Evolutionary conservation across 2,329 filamentous ascomycete species (phyloP).

Genomic region (Hymenoscyphus occultus): DNA sequence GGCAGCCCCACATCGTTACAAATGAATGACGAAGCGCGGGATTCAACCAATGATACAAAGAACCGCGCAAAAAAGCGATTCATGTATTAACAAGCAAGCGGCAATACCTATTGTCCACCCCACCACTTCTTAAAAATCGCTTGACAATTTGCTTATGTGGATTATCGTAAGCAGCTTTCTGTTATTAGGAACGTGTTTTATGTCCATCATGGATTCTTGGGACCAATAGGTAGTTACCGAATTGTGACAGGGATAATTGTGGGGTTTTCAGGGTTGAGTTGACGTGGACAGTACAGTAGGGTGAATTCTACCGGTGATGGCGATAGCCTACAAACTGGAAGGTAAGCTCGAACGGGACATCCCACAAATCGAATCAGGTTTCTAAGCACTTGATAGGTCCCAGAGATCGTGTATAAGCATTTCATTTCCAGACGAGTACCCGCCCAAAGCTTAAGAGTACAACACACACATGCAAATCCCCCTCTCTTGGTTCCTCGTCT

Average conservation of each 20-base stretch:
- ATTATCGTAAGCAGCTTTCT: background rate
- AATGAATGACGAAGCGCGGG: background rate
- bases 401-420: background rate
- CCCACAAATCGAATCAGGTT: background rate
- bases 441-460: background rate
- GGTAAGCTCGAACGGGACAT: background rate
- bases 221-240: background rate
- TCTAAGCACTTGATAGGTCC: background rate
- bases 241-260: background rate
- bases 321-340: background rate
- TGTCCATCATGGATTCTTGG: background rate
- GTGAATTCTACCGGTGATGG: too few relatives aligned
- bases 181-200: background rate
- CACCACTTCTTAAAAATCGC: background rate
- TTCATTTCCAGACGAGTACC: background rate
- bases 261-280: too few relatives aligned
- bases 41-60: background rate
- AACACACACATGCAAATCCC: constrained; percentile 20
- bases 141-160: background rate
- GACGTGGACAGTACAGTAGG: too few relatives aligned
- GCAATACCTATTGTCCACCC: background rate
- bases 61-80: too few relatives aligned
- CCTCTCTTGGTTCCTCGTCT: constrained; percentile 16
- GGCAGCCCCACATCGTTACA: background rate
- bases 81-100: too few relatives aligned